phyloP scores from a whole-genome alignment of 331 rosid species.

The Dryas integrifolia region DNA sequence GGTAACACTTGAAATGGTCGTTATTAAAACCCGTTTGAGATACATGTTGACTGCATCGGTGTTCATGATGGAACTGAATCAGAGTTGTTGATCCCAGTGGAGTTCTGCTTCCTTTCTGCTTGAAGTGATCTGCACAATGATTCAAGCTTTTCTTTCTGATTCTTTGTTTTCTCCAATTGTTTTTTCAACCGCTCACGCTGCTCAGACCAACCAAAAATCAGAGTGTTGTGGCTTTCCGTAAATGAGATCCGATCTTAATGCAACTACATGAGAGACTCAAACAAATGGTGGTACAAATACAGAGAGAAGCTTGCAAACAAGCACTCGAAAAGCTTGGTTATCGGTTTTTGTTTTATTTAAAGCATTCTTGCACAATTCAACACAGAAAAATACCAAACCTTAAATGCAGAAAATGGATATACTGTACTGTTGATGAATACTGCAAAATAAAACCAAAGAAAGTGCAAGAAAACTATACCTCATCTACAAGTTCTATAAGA shows the following conservation, averaged over 20 bases:
- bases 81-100: conserved; percentile 49
- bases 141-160: conserved; percentile 83
- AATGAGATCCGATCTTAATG: background rate
- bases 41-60: background rate
- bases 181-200: conserved; percentile 86
- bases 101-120: conserved; percentile 83
- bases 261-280: too few relatives aligned
- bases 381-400: background rate
- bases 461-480: conserved; percentile 48
- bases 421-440: conserved; percentile 2
- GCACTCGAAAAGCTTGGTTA: too few relatives aligned
- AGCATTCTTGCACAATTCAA: background rate
- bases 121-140: conserved; percentile 84
- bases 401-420: background rate
- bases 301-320: too few relatives aligned
- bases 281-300: too few relatives aligned
- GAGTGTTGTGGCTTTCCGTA: background rate
- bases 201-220: conserved; percentile 22
- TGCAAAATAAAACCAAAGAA: conserved; percentile 7
- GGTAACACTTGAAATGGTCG: background rate
- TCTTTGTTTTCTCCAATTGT: conserved; percentile 74
- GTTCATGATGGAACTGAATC: conserved; percentile 45
- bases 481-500: conserved; percentile 77
- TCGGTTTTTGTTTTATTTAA: background rate
- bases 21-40: background rate